Evolutionary conservation across 768 basidiomycete genomes (phyloP).

Genomic region (Psilocybe cyanescens): DNA sequence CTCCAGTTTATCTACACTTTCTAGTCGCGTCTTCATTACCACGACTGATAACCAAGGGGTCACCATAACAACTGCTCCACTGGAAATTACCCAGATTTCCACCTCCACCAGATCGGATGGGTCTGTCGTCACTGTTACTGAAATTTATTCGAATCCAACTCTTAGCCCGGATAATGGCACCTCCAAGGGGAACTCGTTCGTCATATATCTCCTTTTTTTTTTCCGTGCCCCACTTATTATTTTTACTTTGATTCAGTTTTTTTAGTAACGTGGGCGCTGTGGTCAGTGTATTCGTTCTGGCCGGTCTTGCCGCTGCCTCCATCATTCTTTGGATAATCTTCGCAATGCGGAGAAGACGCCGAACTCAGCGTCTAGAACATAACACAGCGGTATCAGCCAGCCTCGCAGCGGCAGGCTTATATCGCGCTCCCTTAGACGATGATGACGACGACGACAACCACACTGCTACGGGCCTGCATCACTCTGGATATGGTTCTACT

Average conservation of each 20-base stretch:
- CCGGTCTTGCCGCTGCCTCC: conserved; percentile 79
- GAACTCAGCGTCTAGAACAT: conserved; percentile 63
- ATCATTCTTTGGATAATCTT: conserved; percentile 75
- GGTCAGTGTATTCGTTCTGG: conserved; percentile 87
- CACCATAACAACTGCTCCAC: conserved; percentile 54
- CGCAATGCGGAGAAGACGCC: conserved; percentile 66
- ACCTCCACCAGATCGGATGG: conserved; percentile 62
- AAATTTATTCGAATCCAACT: conserved; percentile 72
- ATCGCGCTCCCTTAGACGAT: conserved; percentile 68
- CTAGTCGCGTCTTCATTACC: conserved; percentile 55
- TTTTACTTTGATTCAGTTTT: conserved; percentile 54
- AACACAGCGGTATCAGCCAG: conserved; percentile 71
- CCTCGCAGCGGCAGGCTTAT: conserved; percentile 71
- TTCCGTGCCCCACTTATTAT: background rate
- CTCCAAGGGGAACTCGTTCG: conserved; percentile 54
- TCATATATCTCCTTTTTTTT: conserved; percentile 5
- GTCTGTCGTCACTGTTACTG: conserved; percentile 58
- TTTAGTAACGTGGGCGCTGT: conserved; percentile 92
- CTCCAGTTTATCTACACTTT: conserved; percentile 53
- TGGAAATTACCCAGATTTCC: conserved; percentile 57
- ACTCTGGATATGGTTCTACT: conserved; percentile 25
- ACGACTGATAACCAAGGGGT: conserved; percentile 64
- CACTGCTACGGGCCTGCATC: conserved; percentile 12
- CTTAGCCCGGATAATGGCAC: conserved; percentile 52
- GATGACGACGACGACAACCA: conserved; percentile 38